A percentile compares a stretch with the other conserved stretches of the same genome.
phyloP scores from a whole-genome alignment of 805 yeast species.

The Myxozyma mucilagina region DNA sequence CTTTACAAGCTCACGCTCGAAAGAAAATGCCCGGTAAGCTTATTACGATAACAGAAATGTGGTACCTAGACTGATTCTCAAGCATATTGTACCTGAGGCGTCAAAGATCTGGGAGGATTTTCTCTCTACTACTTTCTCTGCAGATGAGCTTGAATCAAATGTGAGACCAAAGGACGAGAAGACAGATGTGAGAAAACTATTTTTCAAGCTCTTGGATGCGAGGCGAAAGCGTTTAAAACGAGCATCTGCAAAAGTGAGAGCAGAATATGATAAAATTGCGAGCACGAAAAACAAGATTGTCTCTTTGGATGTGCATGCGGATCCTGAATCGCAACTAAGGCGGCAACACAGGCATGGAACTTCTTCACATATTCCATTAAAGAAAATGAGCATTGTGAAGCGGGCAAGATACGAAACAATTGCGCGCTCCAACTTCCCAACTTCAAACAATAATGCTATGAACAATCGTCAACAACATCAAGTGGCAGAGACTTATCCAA shows the following conservation, averaged over 20 bases:
- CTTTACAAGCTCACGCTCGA: constrained; percentile 9
- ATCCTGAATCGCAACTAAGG: constrained; percentile 8
- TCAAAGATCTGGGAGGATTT: constrained; percentile 41
- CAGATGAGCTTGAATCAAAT: constrained; percentile 30
- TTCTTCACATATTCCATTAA: background rate
- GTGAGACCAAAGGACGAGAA: background rate
- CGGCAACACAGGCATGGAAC: constrained; percentile 1
- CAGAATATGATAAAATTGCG: constrained; percentile 22
- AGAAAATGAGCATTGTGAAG: constrained; percentile 24
- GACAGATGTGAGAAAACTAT: constrained; percentile 32
- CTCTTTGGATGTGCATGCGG: constrained; percentile 18
- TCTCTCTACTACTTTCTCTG: constrained; percentile 40
- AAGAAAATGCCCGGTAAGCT: constrained; percentile 27
- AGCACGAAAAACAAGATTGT: constrained; percentile 17
- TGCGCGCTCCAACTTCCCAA: constrained; percentile 17
- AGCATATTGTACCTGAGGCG: constrained; percentile 36
- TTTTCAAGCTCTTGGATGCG: constrained; percentile 39
- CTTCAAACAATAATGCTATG: background rate
- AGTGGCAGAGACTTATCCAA: constrained; percentile 1
- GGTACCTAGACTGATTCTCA: background rate
- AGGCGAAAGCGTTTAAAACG: constrained; percentile 31
- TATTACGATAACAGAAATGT: background rate
- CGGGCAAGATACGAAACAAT: constrained; percentile 19
- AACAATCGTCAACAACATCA: background rate
- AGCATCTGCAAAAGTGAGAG: constrained; percentile 22